Base-by-base conservation (phyloP, 345 rosid species). In the Salix koriyanagi region DNA sequence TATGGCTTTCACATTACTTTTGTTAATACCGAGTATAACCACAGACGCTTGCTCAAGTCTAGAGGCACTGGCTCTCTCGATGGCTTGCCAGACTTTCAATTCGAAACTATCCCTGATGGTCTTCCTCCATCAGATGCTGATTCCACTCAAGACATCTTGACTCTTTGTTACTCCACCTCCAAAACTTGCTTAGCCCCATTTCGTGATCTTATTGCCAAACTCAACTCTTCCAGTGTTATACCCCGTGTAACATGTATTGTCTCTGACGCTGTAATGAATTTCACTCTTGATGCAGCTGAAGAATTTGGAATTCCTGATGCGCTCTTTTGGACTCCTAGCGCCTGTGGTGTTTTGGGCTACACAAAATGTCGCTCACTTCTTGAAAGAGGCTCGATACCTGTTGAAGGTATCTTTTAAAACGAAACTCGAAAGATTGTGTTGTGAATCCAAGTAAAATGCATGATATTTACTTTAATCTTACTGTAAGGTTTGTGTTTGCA, bases 1-100 rank as follows among this genome's bases (percentile, higher is more conserved):
- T 71, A 30, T 61, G 87, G 89, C 79, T 81, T 86, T 74, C 82
- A 79, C 28, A 65, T 84, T 41, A 87, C 86, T 32, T 85, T 87
- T 30, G 85, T 87, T 30, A 77, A 85, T 85, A 83, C 70, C 0
- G 70, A 67, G 37, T 34, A 34, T n/a, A 69, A 41, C 14, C 54
- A 69, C 52, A 69, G 32, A 11, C 54, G 72, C 16, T 41, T 69
- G 8, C 54, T 25, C 32, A 69, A 42, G 25, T 69, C 72, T 21
- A 13, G 56, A 21, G 72, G 56, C 9, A 3, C 19, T 2, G 11
- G 42, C 15, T 10, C 72, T 42, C 72, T 69, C 5, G 34, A 44
- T 2, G 72, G 32, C 13, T 44, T 69, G 32, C 72, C 72, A n/a
- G 72, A 69, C 42, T 69, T 69, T 26, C 21, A 25, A 12, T 69